Base-by-base conservation (phyloP, 169 alveolate species). In the Eimeria praecox region DNA sequence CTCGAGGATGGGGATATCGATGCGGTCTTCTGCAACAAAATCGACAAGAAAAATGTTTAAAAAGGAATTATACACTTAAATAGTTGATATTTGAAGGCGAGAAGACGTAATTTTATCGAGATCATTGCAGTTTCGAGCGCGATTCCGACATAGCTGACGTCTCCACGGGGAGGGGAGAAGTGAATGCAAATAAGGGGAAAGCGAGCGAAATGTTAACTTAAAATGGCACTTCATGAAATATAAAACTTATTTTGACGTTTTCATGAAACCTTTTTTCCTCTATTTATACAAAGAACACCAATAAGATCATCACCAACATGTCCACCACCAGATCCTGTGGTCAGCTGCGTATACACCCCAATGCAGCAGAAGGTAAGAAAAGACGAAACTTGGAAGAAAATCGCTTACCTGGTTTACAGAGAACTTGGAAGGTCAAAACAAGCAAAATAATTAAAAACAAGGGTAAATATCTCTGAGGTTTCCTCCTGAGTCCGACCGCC, bases 1-100 rank as follows among this genome's bases (percentile, higher is more conserved):
- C 4, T 80, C 90, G 38, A 80, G 90, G 14, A 49, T 5, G 27
- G 90, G 90, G 4, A 80, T 46, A 49, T 80, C 90, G 27, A 1
- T 46, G 3, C 90, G 5, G 46, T 80, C 90, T 80, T 80, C 90
- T 80, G 90, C 3, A 44, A 44, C 42, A 42, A 80, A 44, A n/a
- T 10, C 9, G 46, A n/a, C 24, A 14, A 22, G 71, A 12, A 46
- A 9, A 80, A 3, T 22, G 4, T 16, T 16, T 10, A 46, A 59
- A 46, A 44, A 30, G 52, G 46, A n/a, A 5, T 10, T 5, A 3
- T 22, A 9, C 52, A 33, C 8, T 8, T 27, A 27, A 33, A 66
- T 2, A 27, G 33, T 4, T 27, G 40, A 66, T 27, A 4, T 6
- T 2, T 66, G 20, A 27, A 33, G 2, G 44, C 3, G 3, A n/a